A percentile compares a stretch with the other conserved stretches of the same genome.
These are phyloP conservation scores for Penicillium sp. DNA, from an alignment of 2,329 filamentous ascomycete genomes.

Conservation along the genomic window DNA sequence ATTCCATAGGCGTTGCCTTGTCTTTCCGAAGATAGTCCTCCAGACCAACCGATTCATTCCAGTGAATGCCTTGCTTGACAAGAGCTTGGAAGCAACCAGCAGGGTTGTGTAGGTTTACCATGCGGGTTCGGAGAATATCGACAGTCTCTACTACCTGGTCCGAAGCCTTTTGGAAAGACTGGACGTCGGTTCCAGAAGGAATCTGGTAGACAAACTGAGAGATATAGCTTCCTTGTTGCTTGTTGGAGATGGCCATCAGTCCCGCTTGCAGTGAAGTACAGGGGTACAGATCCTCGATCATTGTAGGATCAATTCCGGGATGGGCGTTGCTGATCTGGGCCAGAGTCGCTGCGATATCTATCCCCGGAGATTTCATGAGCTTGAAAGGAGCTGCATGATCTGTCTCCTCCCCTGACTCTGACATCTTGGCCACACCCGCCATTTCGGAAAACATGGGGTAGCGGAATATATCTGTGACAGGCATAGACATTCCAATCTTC, in stretches of 20 bases:
- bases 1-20: neutral
- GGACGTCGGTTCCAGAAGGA: neutral
- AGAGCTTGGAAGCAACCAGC: neutral
- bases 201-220: neutral
- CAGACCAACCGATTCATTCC: neutral
- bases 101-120: neutral
- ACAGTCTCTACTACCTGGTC: neutral
- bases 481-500: neutral
- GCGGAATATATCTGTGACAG: neutral
- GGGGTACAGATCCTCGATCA: neutral
- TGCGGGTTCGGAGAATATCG: neutral
- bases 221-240: neutral
- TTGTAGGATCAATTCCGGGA: neutral
- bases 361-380: neutral
- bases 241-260: neutral
- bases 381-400: neutral
- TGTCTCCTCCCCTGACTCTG: neutral
- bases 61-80: neutral
- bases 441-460: neutral
- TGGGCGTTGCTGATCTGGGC: neutral
- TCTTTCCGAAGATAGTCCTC: neutral
- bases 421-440: neutral
- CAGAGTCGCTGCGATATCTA: neutral
- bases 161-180: neutral
- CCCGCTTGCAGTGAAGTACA: neutral